Percentiles rank a stretch among this genome's conserved stretches.
Evolutionary conservation across 2,329 filamentous ascomycete species (phyloP).

Genomic region (Penicillium sp.): DNA sequence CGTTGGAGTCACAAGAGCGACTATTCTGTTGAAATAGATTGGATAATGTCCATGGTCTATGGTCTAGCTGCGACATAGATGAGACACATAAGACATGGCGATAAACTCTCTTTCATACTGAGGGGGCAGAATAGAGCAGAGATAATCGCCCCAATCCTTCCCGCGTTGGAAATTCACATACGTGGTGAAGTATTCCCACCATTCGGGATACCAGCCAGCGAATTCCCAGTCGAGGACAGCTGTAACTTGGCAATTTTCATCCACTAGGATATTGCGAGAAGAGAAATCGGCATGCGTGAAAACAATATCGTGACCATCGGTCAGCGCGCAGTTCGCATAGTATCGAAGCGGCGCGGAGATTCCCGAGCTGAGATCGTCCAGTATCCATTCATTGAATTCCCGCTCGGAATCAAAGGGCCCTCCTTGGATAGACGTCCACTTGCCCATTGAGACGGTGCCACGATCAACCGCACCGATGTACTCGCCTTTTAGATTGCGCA

Average conservation of each 20-base stretch:
- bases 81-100: conserved; percentile 4
- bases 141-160: conserved; percentile 17
- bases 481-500: conserved; percentile 15
- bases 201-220: conserved; percentile 18
- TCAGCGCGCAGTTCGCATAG: conserved; percentile 17
- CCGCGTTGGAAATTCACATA: conserved; percentile 11
- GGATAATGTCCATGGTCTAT: too few relatives aligned
- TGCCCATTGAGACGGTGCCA: conserved; percentile 17
- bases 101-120: conserved; percentile 12
- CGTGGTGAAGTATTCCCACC: conserved; percentile 18
- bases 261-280: conserved; percentile 19
- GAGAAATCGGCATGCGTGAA: conserved; percentile 20
- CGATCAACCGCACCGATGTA: conserved; percentile 20
- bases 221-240: conserved; percentile 20
- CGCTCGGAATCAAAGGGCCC: conserved; percentile 26
- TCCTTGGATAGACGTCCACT: conserved; percentile 12
- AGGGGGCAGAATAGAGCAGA: conserved; percentile 14
- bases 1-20: too few relatives aligned
- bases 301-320: conserved; percentile 16
- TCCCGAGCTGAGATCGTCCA: conserved; percentile 11
- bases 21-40: too few relatives aligned
- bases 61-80: conserved; percentile 2
- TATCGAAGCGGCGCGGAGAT: conserved; percentile 13
- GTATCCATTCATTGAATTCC: conserved; percentile 22
- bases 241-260: conserved; percentile 12